Evolutionary conservation across 2,329 filamentous ascomycete genomes (phyloP).

Genomic region (Cladorrhinum sp.): DNA sequence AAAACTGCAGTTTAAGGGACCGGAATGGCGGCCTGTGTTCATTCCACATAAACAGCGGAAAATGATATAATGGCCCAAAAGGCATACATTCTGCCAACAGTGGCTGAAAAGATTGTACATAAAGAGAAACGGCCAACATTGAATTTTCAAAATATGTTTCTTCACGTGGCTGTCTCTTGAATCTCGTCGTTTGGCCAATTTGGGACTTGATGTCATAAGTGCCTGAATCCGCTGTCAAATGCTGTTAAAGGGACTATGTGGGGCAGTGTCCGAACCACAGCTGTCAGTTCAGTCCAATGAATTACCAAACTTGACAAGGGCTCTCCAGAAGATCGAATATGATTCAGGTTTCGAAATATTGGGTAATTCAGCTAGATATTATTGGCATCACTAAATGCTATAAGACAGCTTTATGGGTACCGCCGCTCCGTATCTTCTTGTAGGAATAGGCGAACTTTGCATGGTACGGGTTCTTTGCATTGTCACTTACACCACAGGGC

Average conservation of each 20-base stretch:
- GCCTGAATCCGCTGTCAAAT: neutral
- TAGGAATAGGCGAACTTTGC: neutral
- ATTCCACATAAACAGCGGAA: slow-evolving; percentile 4
- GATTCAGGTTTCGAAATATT: too few relatives aligned
- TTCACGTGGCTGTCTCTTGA: neutral
- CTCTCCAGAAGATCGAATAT: neutral
- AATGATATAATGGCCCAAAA: neutral
- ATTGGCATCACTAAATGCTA: too few relatives aligned
- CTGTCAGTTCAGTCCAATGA: neutral
- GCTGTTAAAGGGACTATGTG: neutral
- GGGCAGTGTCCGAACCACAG: neutral
- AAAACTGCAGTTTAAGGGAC: slow-evolving; percentile 15
- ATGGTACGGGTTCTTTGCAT: neutral
- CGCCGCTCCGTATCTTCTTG: too few relatives aligned
- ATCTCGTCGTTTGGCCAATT: neutral
- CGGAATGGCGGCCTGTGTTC: slow-evolving; percentile 17
- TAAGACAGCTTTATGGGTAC: too few relatives aligned
- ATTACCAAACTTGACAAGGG: neutral
- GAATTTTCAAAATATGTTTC: neutral
- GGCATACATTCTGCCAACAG: neutral
- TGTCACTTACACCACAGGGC: neutral
- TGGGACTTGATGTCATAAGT: neutral
- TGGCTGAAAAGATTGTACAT: slow-evolving; percentile 2
- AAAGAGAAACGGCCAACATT: neutral
- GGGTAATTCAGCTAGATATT: too few relatives aligned